phyloP scores from a whole-genome alignment of 2,329 filamentous ascomycete genomes.

The Talaromyces sp. region DNA sequence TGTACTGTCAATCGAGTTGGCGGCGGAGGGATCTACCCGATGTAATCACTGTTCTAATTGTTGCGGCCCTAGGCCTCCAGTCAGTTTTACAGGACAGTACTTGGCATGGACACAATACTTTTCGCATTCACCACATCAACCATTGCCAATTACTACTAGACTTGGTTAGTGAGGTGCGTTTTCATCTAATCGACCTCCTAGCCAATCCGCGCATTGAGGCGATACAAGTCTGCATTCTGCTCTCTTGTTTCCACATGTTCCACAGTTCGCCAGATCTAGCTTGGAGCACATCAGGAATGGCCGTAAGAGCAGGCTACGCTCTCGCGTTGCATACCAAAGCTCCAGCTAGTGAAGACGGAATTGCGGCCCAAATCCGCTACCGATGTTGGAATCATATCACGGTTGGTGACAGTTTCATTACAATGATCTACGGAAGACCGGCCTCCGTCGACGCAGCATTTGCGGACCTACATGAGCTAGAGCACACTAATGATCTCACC shows the following conservation, averaged over 20 bases:
- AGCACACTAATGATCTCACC: slow-evolving; percentile 17
- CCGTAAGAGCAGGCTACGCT: slow-evolving; percentile 22
- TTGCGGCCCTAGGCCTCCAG: slow-evolving; percentile 22
- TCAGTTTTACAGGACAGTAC: slow-evolving; percentile 21
- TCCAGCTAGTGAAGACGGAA: neutral
- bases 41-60: slow-evolving; percentile 20
- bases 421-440: slow-evolving; percentile 31
- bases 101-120: slow-evolving; percentile 20
- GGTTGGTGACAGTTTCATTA: slow-evolving; percentile 29
- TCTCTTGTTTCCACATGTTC: slow-evolving; percentile 22
- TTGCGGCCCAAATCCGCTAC: slow-evolving; percentile 27
- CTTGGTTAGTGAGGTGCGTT: slow-evolving; percentile 17
- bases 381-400: slow-evolving; percentile 32
- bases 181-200: slow-evolving; percentile 21
- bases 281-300: slow-evolving; percentile 24
- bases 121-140: slow-evolving; percentile 11
- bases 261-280: slow-evolving; percentile 24
- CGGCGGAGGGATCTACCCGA: slow-evolving; percentile 20
- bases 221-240: slow-evolving; percentile 23
- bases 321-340: slow-evolving; percentile 14
- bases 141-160: slow-evolving; percentile 9
- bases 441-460: slow-evolving; percentile 29
- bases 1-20: slow-evolving; percentile 19
- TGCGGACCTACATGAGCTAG: slow-evolving; percentile 22
- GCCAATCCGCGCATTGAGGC: slow-evolving; percentile 23